phyloP scores from a whole-genome alignment of 148 eudicot species.

The Nyssa sinensis region DNA sequence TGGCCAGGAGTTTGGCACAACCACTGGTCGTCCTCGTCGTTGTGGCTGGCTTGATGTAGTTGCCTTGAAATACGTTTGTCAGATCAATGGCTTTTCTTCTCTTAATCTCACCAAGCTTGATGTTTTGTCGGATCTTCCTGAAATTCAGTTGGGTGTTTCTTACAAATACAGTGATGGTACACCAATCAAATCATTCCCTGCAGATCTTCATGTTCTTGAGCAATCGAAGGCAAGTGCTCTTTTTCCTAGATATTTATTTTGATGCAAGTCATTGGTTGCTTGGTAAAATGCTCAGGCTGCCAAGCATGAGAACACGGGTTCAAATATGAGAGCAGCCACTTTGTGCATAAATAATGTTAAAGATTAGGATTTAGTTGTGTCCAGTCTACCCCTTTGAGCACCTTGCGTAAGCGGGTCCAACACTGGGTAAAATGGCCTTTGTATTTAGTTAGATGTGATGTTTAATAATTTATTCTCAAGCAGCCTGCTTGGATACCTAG shows the following conservation, averaged over 20 bases:
- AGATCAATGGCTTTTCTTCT: conserved; percentile 89
- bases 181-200: conserved; percentile 73
- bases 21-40: conserved; percentile 97
- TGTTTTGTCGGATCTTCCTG: conserved; percentile 81
- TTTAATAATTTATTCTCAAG: background rate
- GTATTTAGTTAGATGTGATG: too few species aligned
- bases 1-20: conserved; percentile 96
- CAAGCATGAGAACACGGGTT: too few species aligned
- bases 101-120: conserved; percentile 91
- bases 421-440: too few species aligned
- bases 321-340: too few species aligned
- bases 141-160: conserved; percentile 77
- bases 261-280: too few species aligned
- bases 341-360: too few species aligned
- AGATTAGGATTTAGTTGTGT: too few species aligned
- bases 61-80: conserved; percentile 73
- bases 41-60: conserved; percentile 99
- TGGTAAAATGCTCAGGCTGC: too few species aligned
- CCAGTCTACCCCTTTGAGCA: too few species aligned
- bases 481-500: too few species aligned
- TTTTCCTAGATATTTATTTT: background rate
- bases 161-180: conserved; percentile 69
- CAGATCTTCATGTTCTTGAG: conserved; percentile 74
- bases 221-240: conserved; percentile 55
- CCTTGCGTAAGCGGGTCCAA: too few species aligned